phyloP scores from a whole-genome alignment of 495 filamentous ascomycete species.

The Hypoxylon fragiforme region DNA sequence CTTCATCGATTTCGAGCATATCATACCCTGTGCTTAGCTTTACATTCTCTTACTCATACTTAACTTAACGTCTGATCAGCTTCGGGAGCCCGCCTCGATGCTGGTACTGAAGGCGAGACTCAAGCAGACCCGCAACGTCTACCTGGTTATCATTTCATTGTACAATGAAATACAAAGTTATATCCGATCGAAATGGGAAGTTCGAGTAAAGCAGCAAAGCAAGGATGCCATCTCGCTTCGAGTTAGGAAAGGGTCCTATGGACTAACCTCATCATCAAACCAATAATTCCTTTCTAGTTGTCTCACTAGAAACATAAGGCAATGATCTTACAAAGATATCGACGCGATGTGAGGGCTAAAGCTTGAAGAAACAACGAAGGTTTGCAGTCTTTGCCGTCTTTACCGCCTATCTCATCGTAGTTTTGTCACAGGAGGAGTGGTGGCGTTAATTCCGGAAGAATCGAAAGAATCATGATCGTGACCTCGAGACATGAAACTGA shows the following conservation, averaged over 20 bases:
- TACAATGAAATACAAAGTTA: too few species aligned
- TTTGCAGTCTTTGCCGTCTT: too few species aligned
- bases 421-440: too few species aligned
- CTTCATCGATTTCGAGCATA: background rate
- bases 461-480: constrained; percentile 1
- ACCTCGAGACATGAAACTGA: constrained; percentile 12
- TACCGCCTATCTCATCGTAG: too few species aligned
- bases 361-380: constrained; percentile 13
- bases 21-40: background rate
- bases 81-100: background rate
- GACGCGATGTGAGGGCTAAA: constrained; percentile 3
- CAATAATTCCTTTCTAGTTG: background rate
- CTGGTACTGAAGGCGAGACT: background rate
- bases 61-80: background rate
- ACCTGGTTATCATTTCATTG: too few species aligned
- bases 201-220: too few species aligned
- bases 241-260: background rate
- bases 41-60: constrained; percentile 4
- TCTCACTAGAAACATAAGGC: constrained; percentile 25
- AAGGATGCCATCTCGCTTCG: background rate
- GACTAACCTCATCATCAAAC: constrained; percentile 11
- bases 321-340: constrained; percentile 14
- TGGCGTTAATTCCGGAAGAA: constrained; percentile 15
- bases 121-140: background rate
- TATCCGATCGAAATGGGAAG: too few species aligned